Base-by-base conservation (phyloP, 306 rosid genomes). In the Heteromeles arbutifolia region DNA sequence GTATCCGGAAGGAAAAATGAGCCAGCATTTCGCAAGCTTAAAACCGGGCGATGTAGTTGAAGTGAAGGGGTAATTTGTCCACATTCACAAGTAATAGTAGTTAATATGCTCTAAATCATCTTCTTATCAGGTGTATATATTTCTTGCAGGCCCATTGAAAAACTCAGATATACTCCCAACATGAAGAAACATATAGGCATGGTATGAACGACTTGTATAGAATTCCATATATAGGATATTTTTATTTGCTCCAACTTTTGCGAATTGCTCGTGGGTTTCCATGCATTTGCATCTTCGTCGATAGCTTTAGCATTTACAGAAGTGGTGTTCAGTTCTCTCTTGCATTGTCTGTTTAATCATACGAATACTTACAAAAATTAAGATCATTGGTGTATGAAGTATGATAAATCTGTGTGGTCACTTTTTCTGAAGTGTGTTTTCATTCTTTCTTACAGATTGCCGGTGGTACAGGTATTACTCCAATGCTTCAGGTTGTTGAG, bases 141-240 rank as follows among this genome's bases (percentile, higher is more conserved):
- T 83, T 74, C 63, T 81, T 85, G 77, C 97, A 96, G 98, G 88
- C 98, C 99, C 73, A 87, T 88, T 84, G 98, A 91, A 82, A 96
- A 96, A 82, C 79, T 96, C 77, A 91, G 83, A 87, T 96, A 96
- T 79, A 82, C 82, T 73, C 94, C 98, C 79, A 96, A 96, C 80
- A 92, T 96, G 98, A 96, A 92, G 93, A 90, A 91, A 88, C 90
- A 88, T 72, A 89, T 95, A 74, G 98, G 98, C 86, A 95, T 95
- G 98, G 98, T 95, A 89, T 81, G 88, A 77, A 8, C 19, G 74
- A 34, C 15, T 48, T 62, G 56, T 53, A 26, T 63, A 28, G 78
- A 43, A 54, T 21, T 70, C 50, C 10, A 14, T 18, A 43, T n/a
- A 14, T 29, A 41, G 7, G 9, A 32, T 19, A 18, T 62, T 18